These are phyloP conservation scores for Purpureocillium takamizusanense DNA, from an alignment of 2,329 filamentous ascomycete genomes.

Conservation along the genomic window DNA sequence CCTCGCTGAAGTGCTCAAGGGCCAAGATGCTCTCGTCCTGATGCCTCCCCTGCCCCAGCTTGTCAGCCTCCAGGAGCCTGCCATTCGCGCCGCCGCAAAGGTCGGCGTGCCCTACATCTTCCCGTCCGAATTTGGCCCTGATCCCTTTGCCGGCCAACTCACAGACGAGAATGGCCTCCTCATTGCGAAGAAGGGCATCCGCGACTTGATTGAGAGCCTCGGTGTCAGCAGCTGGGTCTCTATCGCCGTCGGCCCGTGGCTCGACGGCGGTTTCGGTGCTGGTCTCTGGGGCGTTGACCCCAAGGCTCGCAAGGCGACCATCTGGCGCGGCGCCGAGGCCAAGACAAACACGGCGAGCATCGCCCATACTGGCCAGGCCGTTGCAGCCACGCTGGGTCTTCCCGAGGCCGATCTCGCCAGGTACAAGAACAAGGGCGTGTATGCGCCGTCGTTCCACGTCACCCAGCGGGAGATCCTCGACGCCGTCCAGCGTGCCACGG, in stretches of 20 bases:
- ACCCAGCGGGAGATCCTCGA: conserved; percentile 19
- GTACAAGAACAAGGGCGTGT: conserved; percentile 21
- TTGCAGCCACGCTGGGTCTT: conserved; percentile 23
- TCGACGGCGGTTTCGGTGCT: conserved; percentile 18
- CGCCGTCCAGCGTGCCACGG: conserved; percentile 19
- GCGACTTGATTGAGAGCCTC: conserved; percentile 18
- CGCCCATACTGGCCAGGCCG: conserved; percentile 21
- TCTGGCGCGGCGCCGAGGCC: conserved; percentile 19
- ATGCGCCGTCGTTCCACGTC: conserved; percentile 23
- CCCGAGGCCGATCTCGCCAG: conserved; percentile 18
- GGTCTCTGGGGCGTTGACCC: conserved; percentile 22
- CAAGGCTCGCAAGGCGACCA: conserved; percentile 15
- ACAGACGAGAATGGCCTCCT: conserved; percentile 13
- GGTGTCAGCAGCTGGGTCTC: conserved; percentile 21
- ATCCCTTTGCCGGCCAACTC: conserved; percentile 13
- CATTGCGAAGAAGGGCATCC: conserved; percentile 14
- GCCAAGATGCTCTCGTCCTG: conserved; percentile 23
- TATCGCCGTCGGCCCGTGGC: conserved; percentile 22
- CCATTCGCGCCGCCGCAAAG: conserved; percentile 22
- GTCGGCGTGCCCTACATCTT: conserved; percentile 20
- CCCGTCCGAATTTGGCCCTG: conserved; percentile 21
- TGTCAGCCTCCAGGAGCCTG: conserved; percentile 11
- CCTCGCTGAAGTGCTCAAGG: conserved; percentile 16
- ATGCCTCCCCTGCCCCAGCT: conserved; percentile 8
- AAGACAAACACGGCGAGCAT: conserved; percentile 20